phyloP scores from a whole-genome alignment of 352 stramenopile species.

The Pythium brassicae region DNA sequence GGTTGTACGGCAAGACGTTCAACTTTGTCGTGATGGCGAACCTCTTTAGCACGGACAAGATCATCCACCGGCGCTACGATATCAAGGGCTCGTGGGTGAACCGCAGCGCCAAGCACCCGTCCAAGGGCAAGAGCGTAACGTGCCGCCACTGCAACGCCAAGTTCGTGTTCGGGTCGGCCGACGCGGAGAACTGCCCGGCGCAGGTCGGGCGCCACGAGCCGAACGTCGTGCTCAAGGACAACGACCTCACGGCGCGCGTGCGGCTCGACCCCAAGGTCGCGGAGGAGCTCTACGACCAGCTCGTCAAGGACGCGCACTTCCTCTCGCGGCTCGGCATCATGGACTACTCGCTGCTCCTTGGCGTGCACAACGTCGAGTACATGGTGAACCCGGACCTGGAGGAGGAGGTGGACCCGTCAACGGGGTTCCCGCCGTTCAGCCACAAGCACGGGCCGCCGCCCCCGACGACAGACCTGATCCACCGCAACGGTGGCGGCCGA shows the following conservation, averaged over 20 bases:
- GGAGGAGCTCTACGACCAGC: conserved; percentile 79
- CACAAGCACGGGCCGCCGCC: conserved; percentile 14
- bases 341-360: conserved; percentile 89
- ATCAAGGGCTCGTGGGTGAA: conserved; percentile 90
- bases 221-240: conserved; percentile 87
- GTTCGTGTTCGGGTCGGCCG: conserved; percentile 79
- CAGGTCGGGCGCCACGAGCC: conserved; percentile 80
- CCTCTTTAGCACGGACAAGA: conserved; percentile 77
- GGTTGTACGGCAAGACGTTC: conserved; percentile 85
- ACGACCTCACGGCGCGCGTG: conserved; percentile 82
- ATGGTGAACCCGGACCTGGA: conserved; percentile 78
- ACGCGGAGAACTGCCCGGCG: conserved; percentile 70
- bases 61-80: conserved; percentile 84
- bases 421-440: neutral
- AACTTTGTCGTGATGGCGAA: conserved; percentile 90
- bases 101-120: conserved; percentile 81
- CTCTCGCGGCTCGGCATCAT: conserved; percentile 84
- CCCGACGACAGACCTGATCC: conserved; percentile 26
- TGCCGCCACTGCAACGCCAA: conserved; percentile 87
- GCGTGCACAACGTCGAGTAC: conserved; percentile 88
- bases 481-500: conserved; percentile 20
- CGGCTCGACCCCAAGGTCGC: conserved; percentile 67
- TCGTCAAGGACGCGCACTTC: conserved; percentile 86
- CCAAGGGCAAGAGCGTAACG: conserved; percentile 80
- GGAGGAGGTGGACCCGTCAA: conserved; percentile 26